Conservation (phyloP, 371 early-diverging fungal species). For the Rozella allomycis region DNA sequence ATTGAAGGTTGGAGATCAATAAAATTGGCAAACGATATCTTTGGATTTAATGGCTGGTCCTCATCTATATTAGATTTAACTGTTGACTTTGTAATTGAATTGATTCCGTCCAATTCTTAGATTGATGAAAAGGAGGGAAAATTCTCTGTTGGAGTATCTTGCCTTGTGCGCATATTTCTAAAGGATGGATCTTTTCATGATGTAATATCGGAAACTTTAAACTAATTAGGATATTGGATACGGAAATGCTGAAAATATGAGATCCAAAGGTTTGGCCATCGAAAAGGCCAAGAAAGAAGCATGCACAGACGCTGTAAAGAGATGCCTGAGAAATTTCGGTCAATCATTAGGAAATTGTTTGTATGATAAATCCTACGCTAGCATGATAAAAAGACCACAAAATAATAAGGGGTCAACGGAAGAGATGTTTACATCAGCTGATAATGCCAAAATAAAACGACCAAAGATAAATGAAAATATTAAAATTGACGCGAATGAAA, state of each 20-base stretch:
- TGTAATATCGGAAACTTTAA: constrained; percentile 15
- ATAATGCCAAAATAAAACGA: no score
- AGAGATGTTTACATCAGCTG: no score
- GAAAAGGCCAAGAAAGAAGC: constrained; percentile 96
- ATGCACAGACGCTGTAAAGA: constrained; percentile 83
- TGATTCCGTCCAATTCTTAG: constrained; percentile 3
- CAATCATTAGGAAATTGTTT: constrained; percentile 84
- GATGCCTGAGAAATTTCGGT: constrained; percentile 82
- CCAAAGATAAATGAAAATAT: no score
- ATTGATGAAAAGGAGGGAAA: constrained; percentile 16
- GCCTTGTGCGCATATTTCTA: constrained; percentile 62
- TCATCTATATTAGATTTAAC: constrained; percentile 45
- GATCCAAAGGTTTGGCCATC: constrained; percentile 51
- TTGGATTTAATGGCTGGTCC: constrained; percentile 97
- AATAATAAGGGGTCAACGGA: no score
- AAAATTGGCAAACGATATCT: constrained; percentile 81
- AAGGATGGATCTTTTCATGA: constrained; percentile 85
- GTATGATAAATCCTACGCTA: constrained; percentile 78
- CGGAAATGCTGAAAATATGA: constrained; percentile 62
- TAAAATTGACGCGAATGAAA: no score
- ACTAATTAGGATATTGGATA: constrained; percentile 54
- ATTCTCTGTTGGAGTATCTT: constrained; percentile 52
- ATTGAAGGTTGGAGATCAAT: constrained; percentile 80
- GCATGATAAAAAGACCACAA: no score
- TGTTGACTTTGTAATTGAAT: constrained; percentile 48